These are phyloP conservation scores for Colletotrichum coccodes DNA, from an alignment of 2,329 filamentous ascomycete species.

Conservation along the genomic window DNA sequence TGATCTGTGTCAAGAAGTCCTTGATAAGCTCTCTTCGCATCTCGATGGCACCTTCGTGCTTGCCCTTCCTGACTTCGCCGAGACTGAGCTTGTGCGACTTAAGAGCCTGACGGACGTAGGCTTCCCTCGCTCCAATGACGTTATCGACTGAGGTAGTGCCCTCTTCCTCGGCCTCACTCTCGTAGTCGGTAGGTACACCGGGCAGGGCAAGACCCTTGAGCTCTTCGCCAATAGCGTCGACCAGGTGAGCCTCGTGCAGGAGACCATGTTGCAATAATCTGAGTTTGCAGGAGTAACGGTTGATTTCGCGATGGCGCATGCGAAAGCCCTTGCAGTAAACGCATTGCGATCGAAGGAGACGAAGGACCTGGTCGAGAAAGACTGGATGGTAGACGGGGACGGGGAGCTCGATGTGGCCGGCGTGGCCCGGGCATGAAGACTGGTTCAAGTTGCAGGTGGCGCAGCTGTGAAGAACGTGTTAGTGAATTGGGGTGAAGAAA, in stretches of 20 bases:
- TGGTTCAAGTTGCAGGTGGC: conserved; percentile 90
- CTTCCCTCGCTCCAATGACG: conserved; percentile 62
- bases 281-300: conserved; percentile 85
- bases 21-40: conserved; percentile 81
- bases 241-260: conserved; percentile 71
- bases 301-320: conserved; percentile 79
- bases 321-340: conserved; percentile 90
- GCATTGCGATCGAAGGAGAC: conserved; percentile 87
- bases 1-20: conserved; percentile 81
- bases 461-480: conserved; percentile 67
- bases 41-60: conserved; percentile 86
- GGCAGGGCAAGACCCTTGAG: conserved; percentile 54
- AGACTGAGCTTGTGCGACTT: conserved; percentile 63
- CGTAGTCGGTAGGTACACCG: conserved; percentile 50
- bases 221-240: conserved; percentile 64
- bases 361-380: conserved; percentile 91
- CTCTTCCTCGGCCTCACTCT: conserved; percentile 73
- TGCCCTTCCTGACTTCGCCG: conserved; percentile 66
- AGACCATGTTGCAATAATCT: conserved; percentile 87
- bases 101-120: conserved; percentile 80
- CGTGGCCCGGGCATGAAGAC: conserved; percentile 87
- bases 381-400: conserved; percentile 96
- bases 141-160: conserved; percentile 64
- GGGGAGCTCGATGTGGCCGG: conserved; percentile 94
- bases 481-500: conserved; percentile 21